Conservation (phyloP, 2,329 filamentous ascomycete species). For the Elsinoe fawcettii region DNA sequence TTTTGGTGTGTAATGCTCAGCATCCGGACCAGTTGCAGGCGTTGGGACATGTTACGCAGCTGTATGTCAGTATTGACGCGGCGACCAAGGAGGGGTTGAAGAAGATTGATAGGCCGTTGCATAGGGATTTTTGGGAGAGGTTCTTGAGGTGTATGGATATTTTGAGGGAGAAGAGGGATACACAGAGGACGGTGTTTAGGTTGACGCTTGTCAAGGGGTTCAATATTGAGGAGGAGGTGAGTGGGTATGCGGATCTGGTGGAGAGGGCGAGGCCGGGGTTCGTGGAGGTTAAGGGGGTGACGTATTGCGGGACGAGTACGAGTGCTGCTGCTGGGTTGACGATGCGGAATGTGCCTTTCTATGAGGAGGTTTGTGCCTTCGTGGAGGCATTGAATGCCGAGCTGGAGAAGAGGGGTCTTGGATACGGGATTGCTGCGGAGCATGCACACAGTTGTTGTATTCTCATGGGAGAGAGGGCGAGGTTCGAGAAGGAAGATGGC, state of each 20-base stretch:
- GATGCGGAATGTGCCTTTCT: slow-evolving; percentile 98
- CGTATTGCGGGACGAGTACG: slow-evolving; percentile 87
- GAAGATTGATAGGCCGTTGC: slow-evolving; percentile 82
- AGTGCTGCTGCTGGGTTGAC: slow-evolving; percentile 76
- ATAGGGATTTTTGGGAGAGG: slow-evolving; percentile 95
- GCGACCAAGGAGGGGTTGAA: slow-evolving; percentile 81
- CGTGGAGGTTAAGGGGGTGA: slow-evolving; percentile 93
- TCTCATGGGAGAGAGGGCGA: slow-evolving; percentile 65
- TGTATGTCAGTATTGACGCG: slow-evolving; percentile 95
- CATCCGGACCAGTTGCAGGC: slow-evolving; percentile 83
- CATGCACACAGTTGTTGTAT: slow-evolving; percentile 94
- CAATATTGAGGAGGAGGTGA: slow-evolving; percentile 88
- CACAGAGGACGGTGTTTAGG: slow-evolving; percentile 88
- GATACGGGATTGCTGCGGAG: slow-evolving; percentile 88
- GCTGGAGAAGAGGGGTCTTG: slow-evolving; percentile 60
- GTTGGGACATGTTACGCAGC: slow-evolving; percentile 79
- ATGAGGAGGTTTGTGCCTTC: slow-evolving; percentile 80
- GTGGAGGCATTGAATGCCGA: slow-evolving; percentile 66
- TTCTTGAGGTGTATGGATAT: slow-evolving; percentile 90
- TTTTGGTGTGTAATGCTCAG: slow-evolving; percentile 94
- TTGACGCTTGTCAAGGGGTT: slow-evolving; percentile 96
- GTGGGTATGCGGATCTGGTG: slow-evolving; percentile 83
- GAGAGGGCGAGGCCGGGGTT: slow-evolving; percentile 83
- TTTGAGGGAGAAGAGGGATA: slow-evolving; percentile 69
- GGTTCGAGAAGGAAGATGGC: slow-evolving; percentile 67